A percentile compares a stretch with the other conserved stretches of the same genome.
Conservation (phyloP, 2,329 filamentous ascomycete genomes). For the Raffaelea arxii region DNA sequence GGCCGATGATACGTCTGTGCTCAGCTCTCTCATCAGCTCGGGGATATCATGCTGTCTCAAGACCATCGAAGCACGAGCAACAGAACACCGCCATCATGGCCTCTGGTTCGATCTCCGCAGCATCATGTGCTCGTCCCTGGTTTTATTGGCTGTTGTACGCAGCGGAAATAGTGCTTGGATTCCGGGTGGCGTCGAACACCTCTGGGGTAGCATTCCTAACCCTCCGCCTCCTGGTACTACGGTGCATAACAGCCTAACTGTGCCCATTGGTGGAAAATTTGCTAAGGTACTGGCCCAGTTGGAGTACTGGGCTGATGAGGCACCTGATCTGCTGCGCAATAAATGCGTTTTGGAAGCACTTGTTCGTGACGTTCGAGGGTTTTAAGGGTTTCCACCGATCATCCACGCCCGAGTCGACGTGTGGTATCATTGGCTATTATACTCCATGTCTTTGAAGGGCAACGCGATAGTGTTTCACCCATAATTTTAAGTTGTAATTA, state of each 20-base stretch:
- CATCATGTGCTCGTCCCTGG: neutral
- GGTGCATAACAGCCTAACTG: conserved; percentile 22
- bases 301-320: conserved; percentile 16
- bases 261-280: conserved; percentile 16
- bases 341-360: neutral
- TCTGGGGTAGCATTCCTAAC: neutral
- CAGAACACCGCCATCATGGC: neutral
- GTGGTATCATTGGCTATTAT: no score
- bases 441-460: no score
- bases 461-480: no score
- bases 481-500: no score
- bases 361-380: neutral
- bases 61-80: neutral
- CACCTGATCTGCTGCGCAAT: neutral
- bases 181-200: neutral
- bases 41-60: neutral
- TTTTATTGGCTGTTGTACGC: neutral
- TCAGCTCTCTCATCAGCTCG: neutral
- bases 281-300: conserved; percentile 30
- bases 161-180: neutral
- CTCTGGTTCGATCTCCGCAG: conserved; percentile 2
- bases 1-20: neutral
- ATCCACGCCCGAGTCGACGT: no score
- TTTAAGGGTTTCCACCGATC: no score
- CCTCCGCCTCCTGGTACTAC: no score